Percentiles rank a stretch among this genome's conserved stretches.
Conservation (phyloP, 2,329 filamentous ascomycete genomes). For the Apiospora kogelbergensis region DNA sequence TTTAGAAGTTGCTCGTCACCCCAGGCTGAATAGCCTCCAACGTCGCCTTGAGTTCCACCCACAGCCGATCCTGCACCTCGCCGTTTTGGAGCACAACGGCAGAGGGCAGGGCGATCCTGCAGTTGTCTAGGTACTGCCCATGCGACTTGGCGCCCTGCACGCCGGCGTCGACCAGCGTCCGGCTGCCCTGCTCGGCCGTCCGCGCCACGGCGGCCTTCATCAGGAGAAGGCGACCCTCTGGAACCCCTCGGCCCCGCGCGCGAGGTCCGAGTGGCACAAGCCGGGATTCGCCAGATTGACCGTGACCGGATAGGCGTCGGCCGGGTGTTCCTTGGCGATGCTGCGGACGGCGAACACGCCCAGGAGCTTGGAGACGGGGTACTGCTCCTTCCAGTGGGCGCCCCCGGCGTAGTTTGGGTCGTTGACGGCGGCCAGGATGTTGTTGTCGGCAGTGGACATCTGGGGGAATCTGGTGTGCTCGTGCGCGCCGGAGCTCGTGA, state of each 20-base stretch:
- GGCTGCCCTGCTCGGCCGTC: constrained; percentile 46
- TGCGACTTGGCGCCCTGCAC: constrained; percentile 40
- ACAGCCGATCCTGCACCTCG: neutral
- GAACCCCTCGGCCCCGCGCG: constrained; percentile 12
- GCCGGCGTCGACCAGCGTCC: constrained; percentile 41
- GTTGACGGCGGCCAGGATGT: constrained; percentile 30
- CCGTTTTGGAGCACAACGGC: neutral
- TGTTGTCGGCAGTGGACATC: constrained; percentile 20
- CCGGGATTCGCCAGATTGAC: constrained; percentile 55
- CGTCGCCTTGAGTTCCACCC: neutral
- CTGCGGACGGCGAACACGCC: constrained; percentile 27
- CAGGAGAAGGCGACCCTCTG: constrained; percentile 1
- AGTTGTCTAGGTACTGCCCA: constrained; percentile 45
- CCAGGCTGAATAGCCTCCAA: neutral
- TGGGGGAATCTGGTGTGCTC: constrained; percentile 28
- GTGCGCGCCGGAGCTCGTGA: constrained; percentile 31
- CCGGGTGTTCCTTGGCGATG: constrained; percentile 19
- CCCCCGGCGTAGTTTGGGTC: constrained; percentile 2
- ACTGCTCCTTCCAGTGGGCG: constrained; percentile 18
- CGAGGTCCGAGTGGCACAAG: constrained; percentile 48
- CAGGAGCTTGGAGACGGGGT: constrained; percentile 33
- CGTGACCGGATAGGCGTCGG: constrained; percentile 34
- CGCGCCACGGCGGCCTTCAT: constrained; percentile 30
- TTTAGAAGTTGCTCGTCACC: neutral
- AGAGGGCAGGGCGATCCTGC: constrained; percentile 28